Conservation (phyloP, 805 yeast genomes). For the Wickerhamiella vanderwaltii region DNA sequence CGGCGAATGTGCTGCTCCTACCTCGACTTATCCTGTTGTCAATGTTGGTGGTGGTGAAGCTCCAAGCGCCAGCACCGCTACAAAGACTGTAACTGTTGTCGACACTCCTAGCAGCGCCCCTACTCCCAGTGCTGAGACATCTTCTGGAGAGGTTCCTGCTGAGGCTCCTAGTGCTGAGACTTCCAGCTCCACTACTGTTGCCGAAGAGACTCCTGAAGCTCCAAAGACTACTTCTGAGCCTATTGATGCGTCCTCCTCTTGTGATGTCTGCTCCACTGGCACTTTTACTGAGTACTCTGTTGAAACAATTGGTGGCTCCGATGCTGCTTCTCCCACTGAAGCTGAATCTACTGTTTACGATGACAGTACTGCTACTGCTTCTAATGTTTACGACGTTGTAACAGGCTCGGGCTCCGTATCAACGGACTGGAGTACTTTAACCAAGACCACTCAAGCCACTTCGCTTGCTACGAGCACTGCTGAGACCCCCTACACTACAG, state of each 20-base stretch:
- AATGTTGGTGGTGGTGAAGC: constrained; percentile 19
- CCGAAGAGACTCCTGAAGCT: background rate
- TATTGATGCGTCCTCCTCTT: background rate
- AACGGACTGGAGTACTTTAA: background rate
- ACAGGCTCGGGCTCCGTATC: background rate
- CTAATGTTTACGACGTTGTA: background rate
- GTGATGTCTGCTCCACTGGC: background rate
- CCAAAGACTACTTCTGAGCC: background rate
- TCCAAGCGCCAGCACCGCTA: background rate
- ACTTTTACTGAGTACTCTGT: background rate
- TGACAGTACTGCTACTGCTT: background rate
- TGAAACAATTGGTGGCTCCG: background rate
- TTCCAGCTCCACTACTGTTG: background rate
- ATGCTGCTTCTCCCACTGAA: background rate
- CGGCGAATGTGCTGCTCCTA: constrained; percentile 14
- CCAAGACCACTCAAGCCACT: too few relatives aligned
- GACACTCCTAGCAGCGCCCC: background rate
- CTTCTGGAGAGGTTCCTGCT: background rate
- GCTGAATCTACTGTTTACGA: background rate
- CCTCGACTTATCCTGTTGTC: constrained; percentile 21
- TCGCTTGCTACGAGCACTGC: background rate
- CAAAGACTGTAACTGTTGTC: constrained; percentile 1
- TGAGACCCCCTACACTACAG: background rate
- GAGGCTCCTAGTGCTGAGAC: background rate
- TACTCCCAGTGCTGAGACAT: too few relatives aligned